Evolutionary conservation across 2,329 filamentous ascomycete genomes (phyloP), one percentile per base, ranked within the genome.

Genomic region (Aspergillus chevalieri): DNA sequence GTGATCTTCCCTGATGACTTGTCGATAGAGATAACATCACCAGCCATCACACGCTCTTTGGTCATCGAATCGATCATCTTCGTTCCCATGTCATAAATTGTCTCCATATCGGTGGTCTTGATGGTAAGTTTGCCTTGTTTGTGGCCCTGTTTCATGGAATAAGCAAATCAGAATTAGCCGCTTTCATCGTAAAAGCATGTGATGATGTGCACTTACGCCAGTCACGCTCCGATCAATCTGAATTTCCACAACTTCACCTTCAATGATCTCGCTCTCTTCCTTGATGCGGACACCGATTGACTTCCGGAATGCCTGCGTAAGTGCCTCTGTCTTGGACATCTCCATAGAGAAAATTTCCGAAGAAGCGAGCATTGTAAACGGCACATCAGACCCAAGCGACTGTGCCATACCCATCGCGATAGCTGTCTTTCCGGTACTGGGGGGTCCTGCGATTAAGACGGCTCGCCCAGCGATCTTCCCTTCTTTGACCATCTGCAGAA

Each of bases 31-130:
- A 98, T 94, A 59, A 98, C 93, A 68, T 98, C 93, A 61, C 93
- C 93, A 4, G 93, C 93, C 85, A 97, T 95, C 57, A 98, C 89
- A 63, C 94, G 92, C 77, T 98, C 93, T 74, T 97, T 97, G 59
- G 91, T 96, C 90, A 98, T 96, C 57, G 90, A 90, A 67, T 98
- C 93, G 59, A 98, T 98, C 93, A 98, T 97, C 75, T 97, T 97
- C 59, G 87, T 92, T 57, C 93, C 93, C 91, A 98, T 96, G 65
- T 98, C 93, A 75, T 97, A 98, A 58, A 98, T 88, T 10, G 93
- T 95, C 74, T 98, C 93, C 93, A 98, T 98, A 70, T 98, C 93
- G 51, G 92, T 97, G 9, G 93, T 98, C 76, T 98, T 98, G 76
- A 98, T 95, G 17, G 93, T 98, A 57, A 98, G 84, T 74, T 98